Evolutionary conservation across 768 basidiomycete species (phyloP).

Genomic region (Mycena vitilis): DNA sequence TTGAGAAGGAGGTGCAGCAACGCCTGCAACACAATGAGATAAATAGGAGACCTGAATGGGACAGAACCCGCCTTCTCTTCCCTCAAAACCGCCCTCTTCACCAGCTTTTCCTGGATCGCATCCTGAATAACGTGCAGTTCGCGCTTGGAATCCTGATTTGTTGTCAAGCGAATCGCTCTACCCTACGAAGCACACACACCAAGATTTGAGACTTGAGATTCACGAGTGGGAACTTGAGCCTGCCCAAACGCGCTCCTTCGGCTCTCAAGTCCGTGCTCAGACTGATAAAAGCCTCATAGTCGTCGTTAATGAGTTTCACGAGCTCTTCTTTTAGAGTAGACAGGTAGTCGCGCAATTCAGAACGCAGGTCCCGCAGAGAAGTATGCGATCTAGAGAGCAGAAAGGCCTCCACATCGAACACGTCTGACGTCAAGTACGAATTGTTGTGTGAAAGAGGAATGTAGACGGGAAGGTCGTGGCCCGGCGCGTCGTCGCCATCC

Average conservation of each 20-base stretch:
- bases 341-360: constrained; percentile 89
- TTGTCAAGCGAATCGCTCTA: not conserved
- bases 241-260: constrained; percentile 79
- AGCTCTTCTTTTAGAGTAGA: constrained; percentile 90
- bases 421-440: constrained; percentile 71
- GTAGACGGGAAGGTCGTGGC: constrained; percentile 69
- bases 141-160: constrained; percentile 65
- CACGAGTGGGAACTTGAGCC: constrained; percentile 75
- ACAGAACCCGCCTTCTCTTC: constrained; percentile 79
- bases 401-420: constrained; percentile 88
- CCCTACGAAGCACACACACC: constrained; percentile 56
- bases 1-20: constrained; percentile 89
- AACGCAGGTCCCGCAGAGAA: constrained; percentile 87
- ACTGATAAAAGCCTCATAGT: constrained; percentile 98
- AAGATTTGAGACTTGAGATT: constrained; percentile 74
- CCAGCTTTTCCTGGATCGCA: constrained; percentile 82
- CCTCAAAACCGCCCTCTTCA: constrained; percentile 77
- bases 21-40: constrained; percentile 58
- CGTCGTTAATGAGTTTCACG: constrained; percentile 95
- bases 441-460: constrained; percentile 85
- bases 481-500: constrained; percentile 35
- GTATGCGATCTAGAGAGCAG: constrained; percentile 87
- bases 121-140: constrained; percentile 76
- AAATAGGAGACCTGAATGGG: constrained; percentile 7
- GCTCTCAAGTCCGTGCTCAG: constrained; percentile 92